phyloP scores from a whole-genome alignment of 225 moss, liverwort and hornwort species.

The Marchantia paleacea region DNA sequence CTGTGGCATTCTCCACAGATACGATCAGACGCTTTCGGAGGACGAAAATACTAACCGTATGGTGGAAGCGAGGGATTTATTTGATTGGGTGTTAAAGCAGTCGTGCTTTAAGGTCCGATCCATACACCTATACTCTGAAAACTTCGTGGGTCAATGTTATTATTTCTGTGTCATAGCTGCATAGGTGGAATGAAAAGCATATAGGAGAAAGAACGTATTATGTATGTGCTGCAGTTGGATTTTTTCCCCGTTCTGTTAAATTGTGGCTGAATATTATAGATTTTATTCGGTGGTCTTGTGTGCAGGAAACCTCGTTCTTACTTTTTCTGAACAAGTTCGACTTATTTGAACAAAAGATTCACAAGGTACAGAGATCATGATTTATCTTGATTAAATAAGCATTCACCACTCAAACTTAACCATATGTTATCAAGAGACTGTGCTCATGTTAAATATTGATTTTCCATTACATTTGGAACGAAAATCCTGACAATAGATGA shows the following conservation, averaged over 20 bases:
- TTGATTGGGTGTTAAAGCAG: constrained; percentile 64
- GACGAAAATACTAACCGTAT: constrained; percentile 58
- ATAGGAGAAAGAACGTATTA: not conserved
- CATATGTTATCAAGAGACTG: too few species aligned
- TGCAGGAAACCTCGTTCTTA: constrained; percentile 57
- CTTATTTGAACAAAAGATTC: constrained; percentile 60
- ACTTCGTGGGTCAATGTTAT: not conserved
- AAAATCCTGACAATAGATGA: not conserved
- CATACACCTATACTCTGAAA: not conserved
- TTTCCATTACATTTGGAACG: not conserved
- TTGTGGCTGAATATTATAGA: not conserved
- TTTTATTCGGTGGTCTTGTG: not conserved
- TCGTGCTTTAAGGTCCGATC: constrained; percentile 53
- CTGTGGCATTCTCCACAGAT: constrained; percentile 26
- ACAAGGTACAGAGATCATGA: constrained; percentile 30
- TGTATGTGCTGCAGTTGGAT: not conserved
- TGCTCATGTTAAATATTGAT: too few species aligned
- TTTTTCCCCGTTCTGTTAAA: not conserved
- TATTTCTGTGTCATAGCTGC: not conserved
- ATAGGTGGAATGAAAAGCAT: not conserved
- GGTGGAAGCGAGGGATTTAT: constrained; percentile 63
- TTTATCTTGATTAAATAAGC: too few species aligned
- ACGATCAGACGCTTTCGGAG: constrained; percentile 59
- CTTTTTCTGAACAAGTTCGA: constrained; percentile 70
- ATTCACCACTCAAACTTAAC: too few species aligned